Conservation (phyloP, 352 stramenopile species). For the Peronospora belbahrii region DNA sequence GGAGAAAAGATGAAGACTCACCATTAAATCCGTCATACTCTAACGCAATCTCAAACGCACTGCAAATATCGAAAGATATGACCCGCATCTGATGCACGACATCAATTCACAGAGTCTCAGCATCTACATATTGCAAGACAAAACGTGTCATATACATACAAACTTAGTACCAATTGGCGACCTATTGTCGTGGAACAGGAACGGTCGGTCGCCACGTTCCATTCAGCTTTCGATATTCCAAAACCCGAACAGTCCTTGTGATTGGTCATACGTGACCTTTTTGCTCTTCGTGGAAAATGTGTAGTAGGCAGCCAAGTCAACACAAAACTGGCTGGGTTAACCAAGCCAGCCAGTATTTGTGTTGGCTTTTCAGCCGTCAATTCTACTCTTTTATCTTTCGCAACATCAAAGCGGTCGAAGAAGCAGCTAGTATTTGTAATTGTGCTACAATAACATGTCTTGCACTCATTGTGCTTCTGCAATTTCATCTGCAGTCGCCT, state of each 20-base stretch:
- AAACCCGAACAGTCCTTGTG: constrained; percentile 39
- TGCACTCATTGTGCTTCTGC: constrained; percentile 62
- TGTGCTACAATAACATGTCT: constrained; percentile 29
- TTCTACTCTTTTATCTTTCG: constrained; percentile 3
- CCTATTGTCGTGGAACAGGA: constrained; percentile 73
- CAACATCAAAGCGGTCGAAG: constrained; percentile 5
- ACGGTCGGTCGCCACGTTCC: constrained; percentile 57
- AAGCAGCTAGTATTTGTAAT: constrained; percentile 13
- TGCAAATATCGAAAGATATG: constrained; percentile 66
- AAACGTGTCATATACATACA: constrained; percentile 24
- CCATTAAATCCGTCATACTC: constrained; percentile 21
- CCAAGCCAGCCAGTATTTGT: too few species aligned
- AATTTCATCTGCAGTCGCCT: constrained; percentile 52
- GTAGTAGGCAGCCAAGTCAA: constrained; percentile 54
- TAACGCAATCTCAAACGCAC: constrained; percentile 47
- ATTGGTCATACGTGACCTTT: constrained; percentile 41
- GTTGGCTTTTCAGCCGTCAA: constrained; percentile 5
- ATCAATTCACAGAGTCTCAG: background rate
- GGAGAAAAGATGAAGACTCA: constrained; percentile 1
- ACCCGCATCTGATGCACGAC: constrained; percentile 48
- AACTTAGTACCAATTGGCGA: constrained; percentile 58
- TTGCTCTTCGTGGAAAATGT: constrained; percentile 47
- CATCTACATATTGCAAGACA: background rate
- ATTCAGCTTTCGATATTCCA: constrained; percentile 67
- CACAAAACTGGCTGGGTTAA: constrained; percentile 19